These are phyloP conservation scores for Pseudozyma thailandica DNA, from an alignment of 1,284 basidiomycete species.

Conservation along the genomic window DNA sequence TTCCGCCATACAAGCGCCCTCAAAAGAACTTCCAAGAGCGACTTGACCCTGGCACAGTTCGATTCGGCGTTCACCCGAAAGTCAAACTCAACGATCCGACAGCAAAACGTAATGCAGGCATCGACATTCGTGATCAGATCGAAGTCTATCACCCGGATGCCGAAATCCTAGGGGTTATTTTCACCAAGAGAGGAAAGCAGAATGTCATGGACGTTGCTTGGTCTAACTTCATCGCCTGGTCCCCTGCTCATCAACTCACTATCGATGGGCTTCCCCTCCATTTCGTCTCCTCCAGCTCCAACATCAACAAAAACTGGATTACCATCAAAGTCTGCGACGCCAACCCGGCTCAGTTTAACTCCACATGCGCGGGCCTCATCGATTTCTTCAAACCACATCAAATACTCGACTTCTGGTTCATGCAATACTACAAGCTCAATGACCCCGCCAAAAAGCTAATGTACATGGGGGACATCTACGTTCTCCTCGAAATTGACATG, in stretches of 20 bases:
- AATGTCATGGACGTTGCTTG: no score
- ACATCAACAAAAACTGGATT: background rate
- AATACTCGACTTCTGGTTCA: background rate
- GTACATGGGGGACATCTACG: conserved; percentile 1
- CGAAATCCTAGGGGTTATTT: no score
- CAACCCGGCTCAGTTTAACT: background rate
- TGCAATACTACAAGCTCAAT: background rate
- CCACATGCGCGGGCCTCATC: background rate
- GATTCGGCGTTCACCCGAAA: background rate
- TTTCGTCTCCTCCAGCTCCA: no score
- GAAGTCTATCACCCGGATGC: background rate
- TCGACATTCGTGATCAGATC: background rate
- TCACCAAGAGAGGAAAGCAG: no score
- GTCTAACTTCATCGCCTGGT: no score
- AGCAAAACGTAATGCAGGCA: background rate
- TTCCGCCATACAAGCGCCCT: background rate
- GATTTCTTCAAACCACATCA: background rate
- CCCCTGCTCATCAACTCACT: no score
- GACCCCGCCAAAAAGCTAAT: background rate
- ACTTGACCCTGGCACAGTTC: background rate
- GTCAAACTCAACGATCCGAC: background rate
- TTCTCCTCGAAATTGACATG: conserved; percentile 3
- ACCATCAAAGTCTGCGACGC: background rate
- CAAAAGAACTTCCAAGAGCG: background rate
- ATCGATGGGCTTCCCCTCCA: no score